Base-by-base conservation (phyloP, 2,329 filamentous ascomycete genomes). In the Alternaria sp. region DNA sequence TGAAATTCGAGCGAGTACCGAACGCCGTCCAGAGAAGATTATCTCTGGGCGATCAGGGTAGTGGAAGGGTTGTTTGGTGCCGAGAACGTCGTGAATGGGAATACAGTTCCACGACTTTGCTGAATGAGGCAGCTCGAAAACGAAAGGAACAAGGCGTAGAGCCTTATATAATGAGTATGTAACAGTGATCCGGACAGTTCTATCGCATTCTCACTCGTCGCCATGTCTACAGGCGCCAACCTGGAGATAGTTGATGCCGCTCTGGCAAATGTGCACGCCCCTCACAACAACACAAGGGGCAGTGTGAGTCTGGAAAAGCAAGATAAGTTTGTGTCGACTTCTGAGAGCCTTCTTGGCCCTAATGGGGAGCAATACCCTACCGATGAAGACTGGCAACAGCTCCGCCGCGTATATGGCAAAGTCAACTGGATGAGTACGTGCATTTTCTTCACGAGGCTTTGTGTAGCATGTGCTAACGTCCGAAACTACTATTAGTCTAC, bases 371-470 rank as follows among this genome's bases (percentile, higher is more conserved):
- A 67, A 48, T 66, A 73, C 25, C 74, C 74, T 14, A 71, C 70
- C 14, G 68, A 60, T 7, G 74, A 76, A 50, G 74, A 78, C 11
- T 66, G 74, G 59, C 16, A 41, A 2, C 73, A 64, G 2, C 69
- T 78, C 16, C 74, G 72, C 28, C 72, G 72, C 11, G 73, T 77
- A 4, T 72, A 71, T 50, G 73, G 71, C 18, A 74, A 74, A 46
- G 72, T 77, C 28, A 65, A 68, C 14, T 70, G 71, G 66, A 69
- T 71, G 66, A 74, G 57, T 59, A 56, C 12, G 52, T 3, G 11
- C 30, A 45, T 27, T 40, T 11, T 20, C 9, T 3, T 14, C 10
- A 45, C 20, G 18, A 16, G 9, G 14, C 7, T 50, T 6, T 9
- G 8, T 12, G n/a, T 41, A 30, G 4, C 12, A 12, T 46, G 14